These are phyloP conservation scores for Amylocystis lapponica DNA, from an alignment of 768 basidiomycete species.

Conservation along the genomic window DNA sequence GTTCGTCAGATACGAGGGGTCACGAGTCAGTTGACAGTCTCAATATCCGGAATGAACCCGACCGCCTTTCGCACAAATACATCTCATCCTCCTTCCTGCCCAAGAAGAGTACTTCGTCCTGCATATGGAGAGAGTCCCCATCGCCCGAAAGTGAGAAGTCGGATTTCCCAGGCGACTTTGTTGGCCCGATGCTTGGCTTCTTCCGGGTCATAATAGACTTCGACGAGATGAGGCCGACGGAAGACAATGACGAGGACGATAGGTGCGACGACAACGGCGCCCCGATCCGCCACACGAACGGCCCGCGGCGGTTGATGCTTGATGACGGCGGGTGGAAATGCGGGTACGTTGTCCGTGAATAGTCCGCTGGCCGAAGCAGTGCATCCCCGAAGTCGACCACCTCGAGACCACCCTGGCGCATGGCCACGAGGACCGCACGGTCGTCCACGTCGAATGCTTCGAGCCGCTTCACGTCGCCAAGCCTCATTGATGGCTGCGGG, in stretches of 20 bases:
- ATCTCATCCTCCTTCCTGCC: slow-evolving; percentile 73
- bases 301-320: slow-evolving; percentile 60
- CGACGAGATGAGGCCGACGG: slow-evolving; percentile 23
- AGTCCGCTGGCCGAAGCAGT: slow-evolving; percentile 71
- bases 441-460: slow-evolving; percentile 78
- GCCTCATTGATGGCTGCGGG: slow-evolving; percentile 32
- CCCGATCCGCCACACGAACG: slow-evolving; percentile 83
- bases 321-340: slow-evolving; percentile 59
- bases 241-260: slow-evolving; percentile 24
- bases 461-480: slow-evolving; percentile 79
- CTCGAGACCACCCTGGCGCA: slow-evolving; percentile 84
- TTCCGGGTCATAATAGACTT: slow-evolving; percentile 36
- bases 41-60: slow-evolving; percentile 70
- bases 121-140: slow-evolving; percentile 41
- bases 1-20: slow-evolving; percentile 3
- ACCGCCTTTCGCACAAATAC: slow-evolving; percentile 76
- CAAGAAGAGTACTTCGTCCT: slow-evolving; percentile 75
- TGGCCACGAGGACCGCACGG: slow-evolving; percentile 73
- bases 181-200: slow-evolving; percentile 42
- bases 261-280: slow-evolving; percentile 50
- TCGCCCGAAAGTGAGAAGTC: slow-evolving; percentile 48
- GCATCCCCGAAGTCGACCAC: slow-evolving; percentile 78
- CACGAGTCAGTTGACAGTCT: slow-evolving; percentile 60
- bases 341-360: slow-evolving; percentile 68
- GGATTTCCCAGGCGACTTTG: slow-evolving; percentile 43